Conservation (phyloP, 371 early-diverging fungal species). For the Mortierella sp. region DNA sequence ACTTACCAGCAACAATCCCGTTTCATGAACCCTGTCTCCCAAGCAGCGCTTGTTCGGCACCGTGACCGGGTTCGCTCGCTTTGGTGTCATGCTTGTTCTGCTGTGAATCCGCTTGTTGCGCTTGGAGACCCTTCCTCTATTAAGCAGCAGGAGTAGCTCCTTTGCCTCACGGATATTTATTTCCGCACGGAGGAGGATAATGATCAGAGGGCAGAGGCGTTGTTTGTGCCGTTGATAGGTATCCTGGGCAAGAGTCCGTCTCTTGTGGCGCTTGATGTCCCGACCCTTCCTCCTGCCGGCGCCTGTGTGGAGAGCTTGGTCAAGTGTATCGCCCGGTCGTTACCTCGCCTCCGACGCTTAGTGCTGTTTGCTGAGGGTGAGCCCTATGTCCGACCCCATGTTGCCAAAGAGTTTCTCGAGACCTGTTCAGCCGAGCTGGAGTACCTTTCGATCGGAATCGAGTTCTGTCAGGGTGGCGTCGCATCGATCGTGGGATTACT, state of each 20-base stretch:
- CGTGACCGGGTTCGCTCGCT: neutral
- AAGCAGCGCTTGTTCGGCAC: neutral
- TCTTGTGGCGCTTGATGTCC: neutral
- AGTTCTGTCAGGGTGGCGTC: neutral
- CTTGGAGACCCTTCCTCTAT: no score
- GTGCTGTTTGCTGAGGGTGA: neutral
- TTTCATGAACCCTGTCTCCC: neutral
- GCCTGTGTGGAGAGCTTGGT: neutral
- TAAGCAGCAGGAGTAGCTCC: no score
- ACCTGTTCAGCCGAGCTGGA: neutral
- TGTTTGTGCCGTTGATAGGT: neutral
- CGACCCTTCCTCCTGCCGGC: neutral
- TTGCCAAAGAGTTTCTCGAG: neutral
- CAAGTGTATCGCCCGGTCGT: neutral
- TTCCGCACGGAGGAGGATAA: neutral
- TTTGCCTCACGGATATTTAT: neutral
- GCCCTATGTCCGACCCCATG: neutral
- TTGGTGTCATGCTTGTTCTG: neutral
- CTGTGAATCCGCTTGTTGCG: no score
- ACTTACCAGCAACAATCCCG: neutral
- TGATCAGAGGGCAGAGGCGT: neutral
- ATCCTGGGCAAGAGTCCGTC: neutral
- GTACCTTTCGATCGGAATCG: neutral
- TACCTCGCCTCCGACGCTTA: neutral
- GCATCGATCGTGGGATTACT: neutral